Evolutionary conservation across 2,329 filamentous ascomycete genomes (phyloP), one percentile per base, ranked within the genome.

Genomic region (Lomentospora prolificans): DNA sequence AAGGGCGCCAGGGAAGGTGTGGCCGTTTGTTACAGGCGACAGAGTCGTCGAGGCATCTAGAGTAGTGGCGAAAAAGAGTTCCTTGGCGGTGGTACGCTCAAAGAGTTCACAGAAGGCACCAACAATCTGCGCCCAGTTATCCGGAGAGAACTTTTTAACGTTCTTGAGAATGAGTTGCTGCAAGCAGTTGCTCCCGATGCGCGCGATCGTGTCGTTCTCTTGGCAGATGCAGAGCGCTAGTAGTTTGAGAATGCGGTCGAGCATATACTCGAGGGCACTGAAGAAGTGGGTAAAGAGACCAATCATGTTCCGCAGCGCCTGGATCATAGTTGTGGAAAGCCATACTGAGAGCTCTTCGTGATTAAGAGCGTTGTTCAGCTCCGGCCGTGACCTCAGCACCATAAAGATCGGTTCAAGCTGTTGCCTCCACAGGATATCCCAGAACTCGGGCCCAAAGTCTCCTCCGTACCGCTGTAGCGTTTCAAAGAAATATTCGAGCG

Each of bases 301-400:
- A 64, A 99, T 97, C 89, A 99, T 96, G 71, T 97, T 96, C 58
- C 94, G 86, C 56, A 99, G 75, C 2, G 94, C 94, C 69, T 99
- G 94, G 41, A 99, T 99, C 89, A 99, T 96, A 7, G 94, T 99
- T 0, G 94, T 99, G 0, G 94, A 97, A 24, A 99, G 78, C 94
- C 94, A 99, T 2, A 99, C 94, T 0, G 94, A 97, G 19, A 97
- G 78, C 66, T 99, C 94, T 70, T 99, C 95, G 64, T 96, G 91
- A 65, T 92, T 97, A 33, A 92, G 81, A 12, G 92, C 91, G 65
- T 96, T 96, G 25, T 86, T 86, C 87, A 97, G 95, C 68, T 99
- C 94, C 0, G 92, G 95, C 60, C 94, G 90, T 17, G 94, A 96
- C 62, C 95, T 90, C 46, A 99, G 73, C 2, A 99, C 95, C 80